Percentiles rank a stretch among this genome's conserved stretches.
Conservation (phyloP, 345 rosid species). For the Draba incana region DNA sequence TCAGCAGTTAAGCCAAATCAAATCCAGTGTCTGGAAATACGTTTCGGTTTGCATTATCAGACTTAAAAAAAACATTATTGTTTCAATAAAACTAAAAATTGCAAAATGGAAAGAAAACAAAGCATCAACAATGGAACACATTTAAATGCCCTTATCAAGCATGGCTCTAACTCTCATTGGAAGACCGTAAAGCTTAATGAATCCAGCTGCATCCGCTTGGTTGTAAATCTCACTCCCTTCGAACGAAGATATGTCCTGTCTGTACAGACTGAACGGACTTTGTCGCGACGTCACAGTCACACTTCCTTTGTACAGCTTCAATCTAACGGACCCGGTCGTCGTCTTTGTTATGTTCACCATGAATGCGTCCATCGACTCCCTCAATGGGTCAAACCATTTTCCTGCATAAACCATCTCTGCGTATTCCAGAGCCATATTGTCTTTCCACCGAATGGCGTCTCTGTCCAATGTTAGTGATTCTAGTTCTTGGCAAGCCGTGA, state of each 20-base stretch:
- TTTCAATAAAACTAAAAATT: no score
- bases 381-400: constrained; percentile 90
- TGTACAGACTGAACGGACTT: constrained; percentile 78
- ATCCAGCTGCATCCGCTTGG: constrained; percentile 95
- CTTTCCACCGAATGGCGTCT: constrained; percentile 83
- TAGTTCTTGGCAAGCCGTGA: constrained; percentile 71
- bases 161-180: constrained; percentile 84
- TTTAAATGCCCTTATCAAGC: constrained; percentile 62
- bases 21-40: no score
- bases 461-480: constrained; percentile 88
- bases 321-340: constrained; percentile 71
- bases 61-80: no score
- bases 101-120: neutral
- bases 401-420: constrained; percentile 96
- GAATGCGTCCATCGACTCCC: constrained; percentile 81
- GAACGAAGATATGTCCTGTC: constrained; percentile 86
- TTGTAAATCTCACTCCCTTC: constrained; percentile 81
- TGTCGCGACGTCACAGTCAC: constrained; percentile 61
- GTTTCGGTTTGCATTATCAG: no score
- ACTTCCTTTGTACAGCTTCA: constrained; percentile 85
- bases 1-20: no score
- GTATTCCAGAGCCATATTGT: constrained; percentile 72
- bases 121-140: constrained; percentile 10
- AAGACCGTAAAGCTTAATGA: constrained; percentile 77
- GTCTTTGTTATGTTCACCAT: constrained; percentile 81